Conservation (phyloP, 2,329 filamentous ascomycete genomes). For the Chaetomium globosum region DNA sequence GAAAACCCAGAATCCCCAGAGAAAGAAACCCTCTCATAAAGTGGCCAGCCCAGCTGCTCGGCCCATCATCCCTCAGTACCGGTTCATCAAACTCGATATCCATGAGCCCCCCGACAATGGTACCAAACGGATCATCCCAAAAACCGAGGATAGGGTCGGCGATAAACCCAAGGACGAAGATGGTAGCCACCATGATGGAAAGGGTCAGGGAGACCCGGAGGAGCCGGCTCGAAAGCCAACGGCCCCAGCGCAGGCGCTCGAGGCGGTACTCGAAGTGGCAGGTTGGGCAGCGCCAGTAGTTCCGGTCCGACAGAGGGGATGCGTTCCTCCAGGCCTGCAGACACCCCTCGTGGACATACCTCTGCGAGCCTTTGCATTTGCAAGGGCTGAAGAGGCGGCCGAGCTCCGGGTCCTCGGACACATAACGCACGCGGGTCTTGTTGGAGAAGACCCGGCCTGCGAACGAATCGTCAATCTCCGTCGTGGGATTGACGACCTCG, state of each 20-base stretch:
- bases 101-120: constrained; percentile 55
- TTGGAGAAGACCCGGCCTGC: constrained; percentile 43
- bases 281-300: constrained; percentile 86
- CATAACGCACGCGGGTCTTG: constrained; percentile 55
- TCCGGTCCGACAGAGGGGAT: constrained; percentile 65
- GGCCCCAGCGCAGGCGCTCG: constrained; percentile 73
- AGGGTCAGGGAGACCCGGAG: constrained; percentile 73
- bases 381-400: constrained; percentile 86
- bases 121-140: constrained; percentile 76
- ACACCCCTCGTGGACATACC: constrained; percentile 93
- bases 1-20: constrained; percentile 79
- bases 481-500: constrained; percentile 62
- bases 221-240: constrained; percentile 66
- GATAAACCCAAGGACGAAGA: constrained; percentile 86
- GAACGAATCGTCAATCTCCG: constrained; percentile 43
- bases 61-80: constrained; percentile 50
- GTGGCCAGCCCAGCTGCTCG: constrained; percentile 74
- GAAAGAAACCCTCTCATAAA: constrained; percentile 90
- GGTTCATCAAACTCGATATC: constrained; percentile 44
- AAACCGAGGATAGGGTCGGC: constrained; percentile 90
- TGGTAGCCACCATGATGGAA: constrained; percentile 66
- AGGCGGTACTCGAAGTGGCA: constrained; percentile 83
- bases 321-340: constrained; percentile 79
- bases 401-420: constrained; percentile 71
- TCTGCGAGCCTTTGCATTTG: constrained; percentile 88